Evolutionary conservation across 352 stramenopile species (phyloP).

Genomic region (Pythium dissimile): DNA sequence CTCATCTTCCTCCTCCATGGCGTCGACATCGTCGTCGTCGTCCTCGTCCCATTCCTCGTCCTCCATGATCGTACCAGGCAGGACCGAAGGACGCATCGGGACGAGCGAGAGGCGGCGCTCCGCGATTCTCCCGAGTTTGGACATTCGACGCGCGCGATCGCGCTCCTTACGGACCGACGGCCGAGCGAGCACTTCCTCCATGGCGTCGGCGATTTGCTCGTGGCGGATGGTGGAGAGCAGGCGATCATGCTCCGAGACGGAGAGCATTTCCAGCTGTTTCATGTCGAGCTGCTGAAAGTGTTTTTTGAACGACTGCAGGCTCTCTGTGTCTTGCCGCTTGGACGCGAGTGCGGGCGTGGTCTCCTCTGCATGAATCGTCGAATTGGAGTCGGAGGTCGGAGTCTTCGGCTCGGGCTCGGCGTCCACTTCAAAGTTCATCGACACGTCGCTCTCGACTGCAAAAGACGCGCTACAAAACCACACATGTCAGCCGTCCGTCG

Average conservation of each 20-base stretch:
- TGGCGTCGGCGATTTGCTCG: slow-evolving; percentile 66
- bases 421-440: slow-evolving; percentile 9
- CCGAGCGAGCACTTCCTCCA: slow-evolving; percentile 67
- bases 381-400: not conserved
- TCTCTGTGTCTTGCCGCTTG: slow-evolving; percentile 14
- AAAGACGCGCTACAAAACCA: not conserved
- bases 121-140: slow-evolving; percentile 53
- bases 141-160: slow-evolving; percentile 54
- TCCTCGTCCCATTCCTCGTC: slow-evolving; percentile 52
- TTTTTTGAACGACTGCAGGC: slow-evolving; percentile 40
- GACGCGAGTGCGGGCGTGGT: not conserved
- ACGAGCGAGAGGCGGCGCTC: slow-evolving; percentile 46
- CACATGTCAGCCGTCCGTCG: not conserved
- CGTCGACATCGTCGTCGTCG: slow-evolving; percentile 27
- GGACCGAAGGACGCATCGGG: slow-evolving; percentile 33
- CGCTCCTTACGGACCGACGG: slow-evolving; percentile 58
- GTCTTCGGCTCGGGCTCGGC: slow-evolving; percentile 4
- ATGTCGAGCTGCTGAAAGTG: slow-evolving; percentile 37
- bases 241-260: slow-evolving; percentile 52
- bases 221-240: slow-evolving; percentile 61
- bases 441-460: not conserved
- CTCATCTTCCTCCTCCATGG: not conserved
- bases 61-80: slow-evolving; percentile 35
- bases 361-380: not conserved
- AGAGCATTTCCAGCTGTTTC: slow-evolving; percentile 55